A percentile compares a stretch with the other conserved stretches of the same genome.
These are phyloP conservation scores for Nicotiana otophora DNA, from an alignment of 257 asterid genomes.

Conservation along the genomic window DNA sequence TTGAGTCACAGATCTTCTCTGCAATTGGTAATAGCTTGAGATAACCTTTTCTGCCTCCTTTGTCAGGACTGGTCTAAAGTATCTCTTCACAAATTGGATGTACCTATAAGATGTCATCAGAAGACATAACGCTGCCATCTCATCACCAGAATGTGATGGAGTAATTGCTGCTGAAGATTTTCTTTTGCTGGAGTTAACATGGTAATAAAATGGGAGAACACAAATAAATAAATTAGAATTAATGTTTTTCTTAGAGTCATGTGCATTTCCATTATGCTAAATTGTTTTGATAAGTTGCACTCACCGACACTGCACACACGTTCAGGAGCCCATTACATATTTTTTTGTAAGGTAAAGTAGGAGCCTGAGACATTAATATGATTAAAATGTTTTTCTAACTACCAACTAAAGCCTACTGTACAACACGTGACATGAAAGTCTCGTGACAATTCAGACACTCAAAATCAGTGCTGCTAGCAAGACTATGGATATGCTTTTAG, in stretches of 20 bases:
- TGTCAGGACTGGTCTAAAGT: conserved; percentile 82
- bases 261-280: background rate
- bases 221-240: background rate
- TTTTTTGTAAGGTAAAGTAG: too few relatives aligned
- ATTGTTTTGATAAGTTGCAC: background rate
- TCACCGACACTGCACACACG: background rate
- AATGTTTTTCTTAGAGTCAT: background rate
- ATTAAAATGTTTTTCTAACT: background rate
- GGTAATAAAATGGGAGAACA: background rate
- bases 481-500: background rate
- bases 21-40: conserved; percentile 96
- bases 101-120: conserved; percentile 47
- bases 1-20: conserved; percentile 88
- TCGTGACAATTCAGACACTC: background rate
- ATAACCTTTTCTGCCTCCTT: conserved; percentile 90
- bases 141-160: background rate
- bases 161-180: background rate
- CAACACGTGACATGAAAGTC: background rate
- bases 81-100: conserved; percentile 69
- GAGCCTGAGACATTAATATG: background rate
- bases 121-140: background rate
- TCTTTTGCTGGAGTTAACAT: background rate
- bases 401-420: background rate
- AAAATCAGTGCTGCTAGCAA: background rate
- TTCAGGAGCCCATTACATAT: background rate